phyloP scores from a whole-genome alignment of 2,329 filamentous ascomycete species.

The Fusarium lateritium region DNA sequence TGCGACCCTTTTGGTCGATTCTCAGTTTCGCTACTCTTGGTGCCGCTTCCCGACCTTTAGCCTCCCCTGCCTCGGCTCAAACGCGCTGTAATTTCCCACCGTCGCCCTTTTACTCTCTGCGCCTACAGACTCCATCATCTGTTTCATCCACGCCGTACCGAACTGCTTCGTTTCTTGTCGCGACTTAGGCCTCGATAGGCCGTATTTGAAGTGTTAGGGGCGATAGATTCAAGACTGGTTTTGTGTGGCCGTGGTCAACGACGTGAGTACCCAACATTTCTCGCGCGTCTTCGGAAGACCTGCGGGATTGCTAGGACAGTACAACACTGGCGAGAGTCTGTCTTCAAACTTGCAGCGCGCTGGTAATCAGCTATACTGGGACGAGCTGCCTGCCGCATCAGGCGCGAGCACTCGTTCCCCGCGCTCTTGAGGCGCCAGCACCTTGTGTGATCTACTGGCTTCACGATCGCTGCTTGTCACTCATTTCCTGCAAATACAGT shows the following conservation, averaged over 20 bases:
- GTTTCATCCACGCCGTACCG: slow-evolving; percentile 22
- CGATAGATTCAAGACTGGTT: slow-evolving; percentile 44
- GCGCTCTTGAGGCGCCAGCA: slow-evolving; percentile 3
- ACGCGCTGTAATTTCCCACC: slow-evolving; percentile 45
- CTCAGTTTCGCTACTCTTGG: slow-evolving; percentile 35
- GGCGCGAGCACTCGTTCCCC: slow-evolving; percentile 1
- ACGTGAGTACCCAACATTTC: slow-evolving; percentile 47
- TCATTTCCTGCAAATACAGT: slow-evolving; percentile 13
- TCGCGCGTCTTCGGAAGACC: slow-evolving; percentile 23
- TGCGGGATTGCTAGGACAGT: slow-evolving; percentile 24
- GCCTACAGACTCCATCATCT: slow-evolving; percentile 28
- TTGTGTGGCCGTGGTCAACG: slow-evolving; percentile 40
- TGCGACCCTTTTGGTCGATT: slow-evolving; percentile 22
- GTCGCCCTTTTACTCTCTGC: slow-evolving; percentile 36
- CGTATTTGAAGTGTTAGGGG: slow-evolving; percentile 48
- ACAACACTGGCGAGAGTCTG: background rate
- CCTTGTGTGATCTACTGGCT: slow-evolving; percentile 6
- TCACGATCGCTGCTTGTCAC: slow-evolving; percentile 20
- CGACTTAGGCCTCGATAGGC: slow-evolving; percentile 46
- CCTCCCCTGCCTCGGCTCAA: slow-evolving; percentile 40
- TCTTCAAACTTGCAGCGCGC: slow-evolving; percentile 4
- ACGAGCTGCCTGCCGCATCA: background rate
- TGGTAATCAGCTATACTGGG: background rate
- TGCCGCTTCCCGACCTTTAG: slow-evolving; percentile 25
- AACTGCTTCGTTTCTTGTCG: slow-evolving; percentile 37